Percentiles rank a stretch among this genome's conserved stretches.
These are phyloP conservation scores for Brassica balearica DNA, from an alignment of 441 rosid species.

Conservation along the genomic window DNA sequence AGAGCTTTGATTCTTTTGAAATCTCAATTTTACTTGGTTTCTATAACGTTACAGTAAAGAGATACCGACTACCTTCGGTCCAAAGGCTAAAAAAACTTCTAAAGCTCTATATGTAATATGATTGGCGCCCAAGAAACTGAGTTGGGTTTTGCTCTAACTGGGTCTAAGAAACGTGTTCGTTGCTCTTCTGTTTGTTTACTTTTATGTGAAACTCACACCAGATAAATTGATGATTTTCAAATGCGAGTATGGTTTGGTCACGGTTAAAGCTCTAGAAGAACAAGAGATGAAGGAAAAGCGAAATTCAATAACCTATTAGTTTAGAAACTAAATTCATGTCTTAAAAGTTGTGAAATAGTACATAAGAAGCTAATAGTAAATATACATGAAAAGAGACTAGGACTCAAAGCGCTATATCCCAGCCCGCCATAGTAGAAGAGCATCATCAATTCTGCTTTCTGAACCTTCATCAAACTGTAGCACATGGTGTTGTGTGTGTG, in stretches of 20 bases:
- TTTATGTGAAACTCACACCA: neutral
- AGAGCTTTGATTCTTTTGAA: neutral
- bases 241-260: conserved; percentile 1
- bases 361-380: neutral
- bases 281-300: neutral
- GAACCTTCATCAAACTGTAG: neutral
- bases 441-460: neutral
- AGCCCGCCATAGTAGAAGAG: neutral
- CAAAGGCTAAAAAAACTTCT: neutral
- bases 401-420: neutral
- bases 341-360: neutral
- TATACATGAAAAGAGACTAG: neutral
- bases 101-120: neutral
- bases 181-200: neutral
- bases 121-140: neutral
- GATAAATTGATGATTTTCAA: neutral
- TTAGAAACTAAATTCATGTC: neutral
- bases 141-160: neutral
- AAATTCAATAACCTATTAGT: neutral
- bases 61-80: neutral
- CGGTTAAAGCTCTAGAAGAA: neutral
- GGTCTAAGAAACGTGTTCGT: neutral
- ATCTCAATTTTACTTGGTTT: neutral
- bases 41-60: neutral
- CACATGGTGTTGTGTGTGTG: neutral